Percentiles rank a stretch among this genome's conserved stretches.
phyloP scores from a whole-genome alignment of 169 alveolate species.

The Plasmodium chabaudi region DNA sequence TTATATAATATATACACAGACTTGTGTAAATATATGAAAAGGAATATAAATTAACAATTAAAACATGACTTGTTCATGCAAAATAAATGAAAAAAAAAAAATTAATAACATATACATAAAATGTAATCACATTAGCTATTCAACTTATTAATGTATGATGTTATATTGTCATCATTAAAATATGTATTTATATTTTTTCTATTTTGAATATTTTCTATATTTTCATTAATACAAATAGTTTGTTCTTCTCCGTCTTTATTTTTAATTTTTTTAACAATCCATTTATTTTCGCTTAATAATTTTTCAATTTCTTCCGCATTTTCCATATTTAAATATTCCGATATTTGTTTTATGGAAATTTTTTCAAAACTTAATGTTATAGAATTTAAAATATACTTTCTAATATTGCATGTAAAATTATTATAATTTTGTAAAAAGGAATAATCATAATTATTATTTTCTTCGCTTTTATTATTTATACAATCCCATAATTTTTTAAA shows the following conservation, averaged over 20 bases:
- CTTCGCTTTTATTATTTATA: conserved; percentile 24
- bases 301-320: conserved; percentile 29
- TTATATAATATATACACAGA: too few species aligned
- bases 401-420: conserved; percentile 28
- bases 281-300: conserved; percentile 37
- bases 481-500: conserved; percentile 63
- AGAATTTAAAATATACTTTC: conserved; percentile 51
- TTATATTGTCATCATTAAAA: conserved; percentile 56
- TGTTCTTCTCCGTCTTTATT: conserved; percentile 39
- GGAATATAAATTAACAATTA: too few species aligned
- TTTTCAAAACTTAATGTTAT: conserved; percentile 64
- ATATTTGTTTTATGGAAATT: conserved; percentile 48
- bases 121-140: background rate
- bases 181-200: conserved; percentile 48
- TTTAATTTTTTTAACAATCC: conserved; percentile 37
- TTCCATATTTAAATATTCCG: conserved; percentile 32
- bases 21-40: too few species aligned
- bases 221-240: conserved; percentile 42
- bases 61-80: too few species aligned
- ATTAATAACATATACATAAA: too few species aligned
- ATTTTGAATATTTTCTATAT: conserved; percentile 45
- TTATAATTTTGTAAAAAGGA: conserved; percentile 43
- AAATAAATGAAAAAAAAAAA: too few species aligned
- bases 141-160: conserved; percentile 30
- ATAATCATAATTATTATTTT: conserved; percentile 36